Conservation (phyloP, 257 asterid species). For the Plantago major region DNA sequence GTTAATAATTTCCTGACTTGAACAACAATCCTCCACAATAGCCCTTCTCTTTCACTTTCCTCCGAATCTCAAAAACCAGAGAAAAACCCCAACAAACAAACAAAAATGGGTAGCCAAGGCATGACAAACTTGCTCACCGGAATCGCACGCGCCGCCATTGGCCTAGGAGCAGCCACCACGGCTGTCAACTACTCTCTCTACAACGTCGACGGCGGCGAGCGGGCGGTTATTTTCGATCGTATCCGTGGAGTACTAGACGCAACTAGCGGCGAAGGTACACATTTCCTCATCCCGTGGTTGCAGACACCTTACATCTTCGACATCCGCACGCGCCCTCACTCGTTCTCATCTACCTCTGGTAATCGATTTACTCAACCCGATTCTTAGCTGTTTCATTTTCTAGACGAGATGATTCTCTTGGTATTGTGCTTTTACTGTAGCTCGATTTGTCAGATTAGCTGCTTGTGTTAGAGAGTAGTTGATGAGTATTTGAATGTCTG, state of each 20-base stretch:
- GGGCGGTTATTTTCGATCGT: slow-evolving; percentile 91
- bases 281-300: slow-evolving; percentile 86
- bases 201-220: slow-evolving; percentile 97
- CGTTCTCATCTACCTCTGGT: slow-evolving; percentile 79
- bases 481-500: not conserved
- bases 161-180: slow-evolving; percentile 58
- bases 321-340: slow-evolving; percentile 86
- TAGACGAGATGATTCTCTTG: not conserved
- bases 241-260: slow-evolving; percentile 75
- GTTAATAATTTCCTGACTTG: too few species aligned
- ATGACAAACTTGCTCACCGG: slow-evolving; percentile 44
- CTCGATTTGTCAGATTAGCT: not conserved
- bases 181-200: slow-evolving; percentile 60
- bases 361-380: not conserved
- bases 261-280: slow-evolving; percentile 86
- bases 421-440: not conserved
- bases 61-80: too few species aligned
- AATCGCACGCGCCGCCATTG: slow-evolving; percentile 75
- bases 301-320: slow-evolving; percentile 87
- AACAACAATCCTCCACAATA: too few species aligned
- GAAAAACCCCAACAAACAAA: not conserved
- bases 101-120: slow-evolving; percentile 67
- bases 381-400: not conserved
- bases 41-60: too few species aligned
- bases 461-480: not conserved